phyloP scores from a whole-genome alignment of 208 protist genomes.

The Leishmania tropica region DNA sequence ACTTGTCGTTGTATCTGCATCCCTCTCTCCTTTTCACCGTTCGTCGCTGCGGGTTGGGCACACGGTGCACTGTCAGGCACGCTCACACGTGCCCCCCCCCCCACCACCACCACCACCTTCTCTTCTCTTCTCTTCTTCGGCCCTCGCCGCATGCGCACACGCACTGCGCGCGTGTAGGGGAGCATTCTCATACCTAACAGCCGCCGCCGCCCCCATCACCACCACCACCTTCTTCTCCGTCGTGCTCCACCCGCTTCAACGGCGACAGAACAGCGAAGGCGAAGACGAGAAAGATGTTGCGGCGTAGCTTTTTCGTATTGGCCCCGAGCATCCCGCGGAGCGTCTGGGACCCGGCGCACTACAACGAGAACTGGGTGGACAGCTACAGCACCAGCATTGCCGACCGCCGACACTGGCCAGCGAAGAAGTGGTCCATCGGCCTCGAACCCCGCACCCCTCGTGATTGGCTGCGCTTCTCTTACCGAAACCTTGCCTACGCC shows the following conservation, averaged over 20 bases:
- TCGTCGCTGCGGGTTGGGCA: background rate
- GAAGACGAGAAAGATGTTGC: constrained; percentile 29
- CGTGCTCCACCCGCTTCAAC: background rate
- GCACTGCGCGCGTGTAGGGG: background rate
- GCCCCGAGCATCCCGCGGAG: constrained; percentile 75
- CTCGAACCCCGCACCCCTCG: constrained; percentile 84
- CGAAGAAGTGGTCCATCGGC: constrained; percentile 82
- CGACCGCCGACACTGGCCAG: constrained; percentile 82
- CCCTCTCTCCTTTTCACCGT: background rate
- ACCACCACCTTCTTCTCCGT: background rate
- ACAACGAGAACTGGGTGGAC: constrained; percentile 88
- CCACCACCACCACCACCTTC: background rate
- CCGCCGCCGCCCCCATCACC: background rate
- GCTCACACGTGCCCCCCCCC: background rate
- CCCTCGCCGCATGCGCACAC: background rate
- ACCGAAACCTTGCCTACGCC: constrained; percentile 87
- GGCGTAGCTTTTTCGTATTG: constrained; percentile 32
- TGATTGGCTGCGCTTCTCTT: constrained; percentile 81
- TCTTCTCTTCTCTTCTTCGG: background rate
- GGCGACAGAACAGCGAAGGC: background rate
- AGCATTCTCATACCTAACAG: background rate
- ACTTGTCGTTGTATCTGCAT: background rate
- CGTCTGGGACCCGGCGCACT: constrained; percentile 84
- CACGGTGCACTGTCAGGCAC: background rate
- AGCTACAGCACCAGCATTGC: constrained; percentile 78